Evolutionary conservation across 345 rosid genomes (phyloP).

Genomic region (Iberis pinnata): DNA sequence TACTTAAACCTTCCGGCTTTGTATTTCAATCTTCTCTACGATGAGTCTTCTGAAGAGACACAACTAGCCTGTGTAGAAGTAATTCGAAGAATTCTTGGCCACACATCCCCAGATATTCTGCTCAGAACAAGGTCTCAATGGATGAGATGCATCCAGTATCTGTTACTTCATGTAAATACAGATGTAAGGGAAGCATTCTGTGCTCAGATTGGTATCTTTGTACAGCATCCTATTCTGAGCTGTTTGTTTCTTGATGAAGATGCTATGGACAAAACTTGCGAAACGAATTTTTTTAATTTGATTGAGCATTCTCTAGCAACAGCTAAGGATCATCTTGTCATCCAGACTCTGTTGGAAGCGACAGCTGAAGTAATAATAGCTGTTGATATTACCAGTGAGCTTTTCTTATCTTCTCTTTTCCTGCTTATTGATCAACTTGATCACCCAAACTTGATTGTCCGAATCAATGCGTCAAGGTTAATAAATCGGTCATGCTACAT

Average conservation of each 20-base stretch:
- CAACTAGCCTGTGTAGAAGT: conserved; percentile 74
- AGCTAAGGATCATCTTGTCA: conserved; percentile 54
- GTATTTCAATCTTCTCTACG: conserved; percentile 63
- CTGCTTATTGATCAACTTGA: conserved; percentile 87
- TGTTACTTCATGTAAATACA: conserved; percentile 58
- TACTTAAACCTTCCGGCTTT: conserved; percentile 41
- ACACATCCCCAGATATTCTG: conserved; percentile 45
- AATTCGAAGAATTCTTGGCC: conserved; percentile 61
- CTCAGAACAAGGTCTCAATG: conserved; percentile 51
- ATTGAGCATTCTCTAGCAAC: conserved; percentile 47
- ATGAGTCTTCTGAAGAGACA: conserved; percentile 68
- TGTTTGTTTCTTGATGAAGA: conserved; percentile 48
- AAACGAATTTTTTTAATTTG: conserved; percentile 47
- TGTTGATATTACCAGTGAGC: conserved; percentile 53
- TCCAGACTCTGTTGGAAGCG: conserved; percentile 78
- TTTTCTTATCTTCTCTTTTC: conserved; percentile 60
- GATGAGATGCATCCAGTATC: conserved; percentile 56
- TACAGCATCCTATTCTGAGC: conserved; percentile 39
- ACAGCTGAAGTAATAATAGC: conserved; percentile 66
- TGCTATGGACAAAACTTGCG: conserved; percentile 34
- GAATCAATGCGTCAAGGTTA: conserved; percentile 62
- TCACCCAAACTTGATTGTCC: conserved; percentile 54
- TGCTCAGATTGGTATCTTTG: conserved; percentile 61
- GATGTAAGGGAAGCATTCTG: conserved; percentile 79
- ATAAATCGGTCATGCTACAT: conserved; percentile 60